Conservation (phyloP, 2,329 filamentous ascomycete species). For the Neophaeococcomyces aloes region DNA sequence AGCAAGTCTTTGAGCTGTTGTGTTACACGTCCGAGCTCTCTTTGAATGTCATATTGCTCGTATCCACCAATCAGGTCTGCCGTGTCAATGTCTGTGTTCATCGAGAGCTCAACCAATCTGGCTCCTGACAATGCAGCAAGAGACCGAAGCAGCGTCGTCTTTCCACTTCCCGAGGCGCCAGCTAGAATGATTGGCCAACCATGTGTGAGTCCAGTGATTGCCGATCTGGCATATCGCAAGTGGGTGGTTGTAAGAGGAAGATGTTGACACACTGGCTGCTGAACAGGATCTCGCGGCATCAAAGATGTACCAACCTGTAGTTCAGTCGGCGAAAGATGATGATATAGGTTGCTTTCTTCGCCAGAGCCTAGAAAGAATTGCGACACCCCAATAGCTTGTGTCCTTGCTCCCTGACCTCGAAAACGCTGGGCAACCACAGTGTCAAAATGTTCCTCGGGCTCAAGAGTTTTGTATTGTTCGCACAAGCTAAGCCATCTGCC, state of each 20-base stretch:
- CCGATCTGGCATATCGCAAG: conserved; percentile 67
- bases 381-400: conserved; percentile 49
- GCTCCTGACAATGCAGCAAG: conserved; percentile 71
- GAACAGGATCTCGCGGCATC: conserved; percentile 47
- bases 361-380: background rate
- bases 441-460: conserved; percentile 64
- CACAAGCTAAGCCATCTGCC: conserved; percentile 75
- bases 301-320: conserved; percentile 73
- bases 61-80: conserved; percentile 97
- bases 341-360: conserved; percentile 48
- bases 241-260: conserved; percentile 29
- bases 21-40: conserved; percentile 56
- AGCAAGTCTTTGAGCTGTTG: conserved; percentile 44
- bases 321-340: conserved; percentile 54
- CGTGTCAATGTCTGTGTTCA: conserved; percentile 92
- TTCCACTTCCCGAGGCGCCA: conserved; percentile 75
- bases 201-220: conserved; percentile 77
- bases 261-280: conserved; percentile 27
- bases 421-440: conserved; percentile 83
- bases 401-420: conserved; percentile 58
- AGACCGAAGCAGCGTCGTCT: conserved; percentile 68
- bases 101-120: conserved; percentile 66
- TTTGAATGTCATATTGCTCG: conserved; percentile 77
- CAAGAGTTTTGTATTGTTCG: conserved; percentile 44
- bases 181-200: conserved; percentile 83